A percentile compares a stretch with the other conserved stretches of the same genome.
Conservation (phyloP, 139 green algal species). For the Pseudopediastrum boryanum region DNA sequence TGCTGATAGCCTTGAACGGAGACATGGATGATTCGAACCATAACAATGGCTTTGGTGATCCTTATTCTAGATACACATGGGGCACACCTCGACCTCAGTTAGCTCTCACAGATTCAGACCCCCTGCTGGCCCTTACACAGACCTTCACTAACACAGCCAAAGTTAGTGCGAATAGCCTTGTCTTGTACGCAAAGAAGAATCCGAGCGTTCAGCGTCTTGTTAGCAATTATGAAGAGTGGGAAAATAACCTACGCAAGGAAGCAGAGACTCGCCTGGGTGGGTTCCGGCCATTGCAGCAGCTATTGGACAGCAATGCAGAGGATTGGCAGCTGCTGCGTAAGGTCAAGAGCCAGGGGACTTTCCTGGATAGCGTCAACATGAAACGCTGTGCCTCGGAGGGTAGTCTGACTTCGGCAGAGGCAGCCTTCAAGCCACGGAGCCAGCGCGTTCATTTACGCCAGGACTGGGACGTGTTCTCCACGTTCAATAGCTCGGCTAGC, state of each 20-base stretch:
- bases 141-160: conserved; percentile 7
- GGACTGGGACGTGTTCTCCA: conserved; percentile 25
- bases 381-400: conserved; percentile 52
- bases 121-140: conserved; percentile 17
- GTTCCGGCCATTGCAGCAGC: conserved; percentile 48
- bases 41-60: too few relatives aligned
- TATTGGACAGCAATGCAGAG: conserved; percentile 38
- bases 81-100: too few relatives aligned
- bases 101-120: too few relatives aligned
- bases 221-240: conserved; percentile 49
- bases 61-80: too few relatives aligned
- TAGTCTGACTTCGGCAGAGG: conserved; percentile 19
- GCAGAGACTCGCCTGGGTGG: conserved; percentile 43
- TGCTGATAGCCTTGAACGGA: too few relatives aligned
- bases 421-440: conserved; percentile 23
- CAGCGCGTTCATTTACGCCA: conserved; percentile 34
- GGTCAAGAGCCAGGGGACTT: conserved; percentile 25
- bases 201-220: conserved; percentile 35
- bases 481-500: conserved; percentile 25
- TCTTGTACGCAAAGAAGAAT: conserved; percentile 30
- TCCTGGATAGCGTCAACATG: conserved; percentile 25
- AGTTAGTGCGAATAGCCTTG: background rate
- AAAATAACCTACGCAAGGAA: conserved; percentile 42
- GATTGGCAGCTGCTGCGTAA: conserved; percentile 53
- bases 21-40: too few relatives aligned